These are phyloP conservation scores for Withania somnifera DNA, from an alignment of 305 asterid genomes.

Conservation along the genomic window DNA sequence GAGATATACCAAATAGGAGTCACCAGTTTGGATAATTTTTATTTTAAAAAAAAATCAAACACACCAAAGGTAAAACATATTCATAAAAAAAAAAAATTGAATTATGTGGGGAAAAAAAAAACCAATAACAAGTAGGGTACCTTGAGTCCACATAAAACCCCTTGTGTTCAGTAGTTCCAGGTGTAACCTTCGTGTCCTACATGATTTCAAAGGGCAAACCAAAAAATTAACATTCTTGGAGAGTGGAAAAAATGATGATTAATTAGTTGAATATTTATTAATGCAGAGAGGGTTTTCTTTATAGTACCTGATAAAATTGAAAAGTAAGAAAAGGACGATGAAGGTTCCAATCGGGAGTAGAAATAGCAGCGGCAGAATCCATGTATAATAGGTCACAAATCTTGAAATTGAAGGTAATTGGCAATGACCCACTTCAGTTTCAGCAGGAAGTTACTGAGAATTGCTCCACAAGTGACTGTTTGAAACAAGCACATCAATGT, in stretches of 20 bases:
- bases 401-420: background rate
- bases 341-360: conserved; percentile 65
- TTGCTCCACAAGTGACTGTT: background rate
- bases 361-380: conserved; percentile 36
- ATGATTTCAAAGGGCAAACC: background rate
- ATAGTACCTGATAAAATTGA: conserved; percentile 68
- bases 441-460: background rate
- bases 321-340: conserved; percentile 80
- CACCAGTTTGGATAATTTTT: background rate
- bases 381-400: conserved; percentile 10
- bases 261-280: too few relatives aligned
- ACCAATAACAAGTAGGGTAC: background rate
- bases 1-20: background rate
- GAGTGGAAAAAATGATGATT: background rate
- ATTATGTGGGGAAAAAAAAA: background rate
- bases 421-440: background rate
- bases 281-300: too few relatives aligned
- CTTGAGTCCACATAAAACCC: conserved; percentile 20
- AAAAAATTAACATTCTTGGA: background rate
- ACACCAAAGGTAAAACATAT: background rate
- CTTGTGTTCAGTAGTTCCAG: conserved; percentile 37
- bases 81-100: background rate
- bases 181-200: conserved; percentile 36
- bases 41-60: background rate
- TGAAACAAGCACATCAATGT: background rate